phyloP scores from a whole-genome alignment of 1,284 basidiomycete genomes.

The Neolentinus lepideus region DNA sequence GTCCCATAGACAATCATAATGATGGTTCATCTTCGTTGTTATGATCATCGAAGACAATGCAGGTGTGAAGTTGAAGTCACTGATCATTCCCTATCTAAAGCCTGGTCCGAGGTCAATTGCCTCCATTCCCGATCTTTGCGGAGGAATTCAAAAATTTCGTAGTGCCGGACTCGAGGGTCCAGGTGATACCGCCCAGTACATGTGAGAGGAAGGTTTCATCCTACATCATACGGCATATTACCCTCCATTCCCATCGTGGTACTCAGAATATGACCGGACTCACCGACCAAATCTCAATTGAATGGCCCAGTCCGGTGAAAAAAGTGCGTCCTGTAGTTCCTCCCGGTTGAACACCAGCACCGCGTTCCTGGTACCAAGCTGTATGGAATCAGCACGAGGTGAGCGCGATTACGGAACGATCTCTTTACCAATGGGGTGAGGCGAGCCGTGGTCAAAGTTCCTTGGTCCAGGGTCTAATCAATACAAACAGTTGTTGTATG shows the following conservation, averaged over 20 bases:
- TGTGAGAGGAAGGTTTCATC: conserved; percentile 61
- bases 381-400: neutral
- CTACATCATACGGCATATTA: conserved; percentile 23
- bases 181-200: conserved; percentile 66
- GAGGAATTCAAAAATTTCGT: conserved; percentile 44
- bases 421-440: conserved; percentile 36
- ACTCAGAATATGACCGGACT: conserved; percentile 19
- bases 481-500: neutral
- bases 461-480: conserved; percentile 1
- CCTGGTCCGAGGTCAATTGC: conserved; percentile 18
- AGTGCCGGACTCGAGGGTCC: conserved; percentile 60
- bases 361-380: conserved; percentile 78
- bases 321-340: conserved; percentile 63
- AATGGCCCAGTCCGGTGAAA: conserved; percentile 75
- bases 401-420: neutral
- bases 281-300: conserved; percentile 58
- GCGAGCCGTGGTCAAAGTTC: conserved; percentile 49
- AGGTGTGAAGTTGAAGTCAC: neutral
- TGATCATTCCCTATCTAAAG: neutral
- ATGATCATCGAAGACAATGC: neutral
- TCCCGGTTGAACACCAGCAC: conserved; percentile 32
- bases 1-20: too few relatives aligned
- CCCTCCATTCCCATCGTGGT: neutral
- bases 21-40: neutral
- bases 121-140: conserved; percentile 41